Evolutionary conservation across 306 rosid species (phyloP).

Genomic region (Vigna unguiculata): DNA sequence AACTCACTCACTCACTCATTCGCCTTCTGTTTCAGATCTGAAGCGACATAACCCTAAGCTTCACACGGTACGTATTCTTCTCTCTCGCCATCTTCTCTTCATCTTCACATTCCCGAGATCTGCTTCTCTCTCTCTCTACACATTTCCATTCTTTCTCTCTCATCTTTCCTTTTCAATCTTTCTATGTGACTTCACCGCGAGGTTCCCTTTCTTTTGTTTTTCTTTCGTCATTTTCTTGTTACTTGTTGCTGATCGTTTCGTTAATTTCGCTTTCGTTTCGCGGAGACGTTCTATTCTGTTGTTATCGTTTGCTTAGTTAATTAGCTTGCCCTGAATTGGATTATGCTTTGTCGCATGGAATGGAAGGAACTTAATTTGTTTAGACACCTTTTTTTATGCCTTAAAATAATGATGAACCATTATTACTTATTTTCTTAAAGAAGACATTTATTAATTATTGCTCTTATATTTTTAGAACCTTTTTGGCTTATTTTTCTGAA

Average conservation of each 20-base stretch:
- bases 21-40: conserved; percentile 43
- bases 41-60: conserved; percentile 37
- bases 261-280: background rate
- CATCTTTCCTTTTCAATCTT: background rate
- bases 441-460: background rate
- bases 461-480: background rate
- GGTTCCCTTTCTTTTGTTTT: background rate
- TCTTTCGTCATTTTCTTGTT: background rate
- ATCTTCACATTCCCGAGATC: conserved; percentile 14
- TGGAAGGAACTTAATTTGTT: conserved; percentile 11
- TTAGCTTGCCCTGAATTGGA: background rate
- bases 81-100: background rate
- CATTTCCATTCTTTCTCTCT: background rate
- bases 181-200: background rate
- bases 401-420: background rate
- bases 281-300: background rate
- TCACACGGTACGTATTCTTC: conserved; percentile 30
- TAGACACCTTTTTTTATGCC: background rate
- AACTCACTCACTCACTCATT: background rate
- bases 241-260: background rate
- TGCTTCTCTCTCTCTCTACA: background rate
- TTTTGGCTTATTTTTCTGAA: background rate
- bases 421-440: too few relatives aligned
- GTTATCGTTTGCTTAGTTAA: conserved; percentile 22
- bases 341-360: background rate